A percentile compares a stretch with the other conserved stretches of the same genome.
phyloP scores from a whole-genome alignment of 768 basidiomycete genomes.

The Phanerochaete carnosa region DNA sequence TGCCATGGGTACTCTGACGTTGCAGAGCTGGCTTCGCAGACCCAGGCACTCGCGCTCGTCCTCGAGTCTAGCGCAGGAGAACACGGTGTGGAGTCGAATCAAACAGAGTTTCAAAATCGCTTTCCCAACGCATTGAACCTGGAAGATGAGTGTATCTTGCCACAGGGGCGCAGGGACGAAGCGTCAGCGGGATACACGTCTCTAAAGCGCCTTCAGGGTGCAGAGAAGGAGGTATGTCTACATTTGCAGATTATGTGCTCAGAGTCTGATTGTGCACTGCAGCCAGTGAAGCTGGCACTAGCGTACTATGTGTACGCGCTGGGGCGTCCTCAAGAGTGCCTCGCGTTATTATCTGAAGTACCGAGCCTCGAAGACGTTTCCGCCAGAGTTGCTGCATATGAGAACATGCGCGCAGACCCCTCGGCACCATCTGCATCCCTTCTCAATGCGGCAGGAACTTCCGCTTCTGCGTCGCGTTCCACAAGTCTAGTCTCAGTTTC shows the following conservation, averaged over 20 bases:
- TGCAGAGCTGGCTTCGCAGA: conserved; percentile 65
- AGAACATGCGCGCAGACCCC: conserved; percentile 38
- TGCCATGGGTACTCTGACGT: conserved; percentile 58
- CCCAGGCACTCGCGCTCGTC: conserved; percentile 58
- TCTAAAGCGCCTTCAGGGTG: conserved; percentile 46
- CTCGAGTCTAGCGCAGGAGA: conserved; percentile 49
- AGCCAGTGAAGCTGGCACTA: conserved; percentile 67
- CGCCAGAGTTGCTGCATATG: conserved; percentile 45
- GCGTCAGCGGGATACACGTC: conserved; percentile 49
- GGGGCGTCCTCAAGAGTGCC: conserved; percentile 59
- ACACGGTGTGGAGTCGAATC: conserved; percentile 23
- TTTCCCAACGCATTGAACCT: conserved; percentile 30
- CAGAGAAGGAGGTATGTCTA: conserved; percentile 56
- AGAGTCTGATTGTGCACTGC: conserved; percentile 7
- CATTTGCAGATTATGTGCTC: conserved; percentile 1
- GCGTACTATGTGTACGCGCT: conserved; percentile 84
- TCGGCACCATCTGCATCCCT: conserved; percentile 35
- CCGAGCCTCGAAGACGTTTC: conserved; percentile 53
- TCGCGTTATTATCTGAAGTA: conserved; percentile 54
- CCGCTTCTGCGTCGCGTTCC: conserved; percentile 40
- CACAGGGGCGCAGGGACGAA: conserved; percentile 56
- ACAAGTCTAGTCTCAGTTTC: conserved; percentile 35
- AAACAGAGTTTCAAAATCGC: conserved; percentile 28
- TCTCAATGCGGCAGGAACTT: conserved; percentile 33
- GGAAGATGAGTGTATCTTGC: conserved; percentile 56